Evolutionary conservation across 192 early-diverging fungal genomes (phyloP).

Genomic region (Backusella parvicylindrica): DNA sequence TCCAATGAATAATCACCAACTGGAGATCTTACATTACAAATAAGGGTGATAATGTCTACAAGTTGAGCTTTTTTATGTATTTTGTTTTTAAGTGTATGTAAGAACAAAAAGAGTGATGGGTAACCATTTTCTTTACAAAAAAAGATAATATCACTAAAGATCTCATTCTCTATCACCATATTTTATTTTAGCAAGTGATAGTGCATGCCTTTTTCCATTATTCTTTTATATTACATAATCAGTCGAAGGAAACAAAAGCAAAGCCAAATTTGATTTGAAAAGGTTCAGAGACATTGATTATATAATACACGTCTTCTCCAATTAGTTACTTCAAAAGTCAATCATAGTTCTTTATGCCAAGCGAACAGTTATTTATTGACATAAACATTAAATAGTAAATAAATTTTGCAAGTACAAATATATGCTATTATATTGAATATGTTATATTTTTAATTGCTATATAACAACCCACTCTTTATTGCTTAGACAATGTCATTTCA

Average conservation of each 20-base stretch:
- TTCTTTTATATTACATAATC: not conserved
- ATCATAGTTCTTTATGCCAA: no score
- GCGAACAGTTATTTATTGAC: no score
- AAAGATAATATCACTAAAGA: not conserved
- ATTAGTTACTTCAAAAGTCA: no score
- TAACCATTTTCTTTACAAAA: not conserved
- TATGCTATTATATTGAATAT: no score
- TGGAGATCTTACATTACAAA: not conserved
- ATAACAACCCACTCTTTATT: no score
- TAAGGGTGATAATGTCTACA: not conserved
- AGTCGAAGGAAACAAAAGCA: not conserved
- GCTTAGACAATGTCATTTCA: no score
- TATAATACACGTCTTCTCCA: not conserved
- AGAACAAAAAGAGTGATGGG: not conserved
- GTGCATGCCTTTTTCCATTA: not conserved
- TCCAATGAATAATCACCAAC: not conserved
- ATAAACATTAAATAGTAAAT: no score
- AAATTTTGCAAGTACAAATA: no score
- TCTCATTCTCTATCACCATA: not conserved
- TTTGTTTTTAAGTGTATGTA: not conserved
- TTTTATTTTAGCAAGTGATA: not conserved
- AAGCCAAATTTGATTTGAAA: not conserved
- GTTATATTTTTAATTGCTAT: no score
- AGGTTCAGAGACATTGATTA: not conserved
- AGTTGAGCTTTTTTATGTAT: not conserved